These are phyloP conservation scores for Dictyostelium purpureum DNA, from an alignment of 78 protist genomes.

Conservation along the genomic window DNA sequence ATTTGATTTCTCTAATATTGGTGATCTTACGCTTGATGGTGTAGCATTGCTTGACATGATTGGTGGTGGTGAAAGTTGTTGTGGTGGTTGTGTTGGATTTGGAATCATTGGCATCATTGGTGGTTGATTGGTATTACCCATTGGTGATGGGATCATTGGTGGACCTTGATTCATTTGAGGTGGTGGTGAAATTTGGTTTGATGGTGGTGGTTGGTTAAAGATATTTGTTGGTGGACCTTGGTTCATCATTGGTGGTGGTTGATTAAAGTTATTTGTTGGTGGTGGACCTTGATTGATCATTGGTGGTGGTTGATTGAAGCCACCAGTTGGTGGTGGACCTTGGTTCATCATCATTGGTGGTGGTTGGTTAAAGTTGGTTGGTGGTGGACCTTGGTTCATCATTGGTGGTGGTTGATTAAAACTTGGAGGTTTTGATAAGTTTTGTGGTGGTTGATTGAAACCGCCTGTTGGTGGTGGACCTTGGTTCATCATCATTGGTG, in stretches of 20 bases:
- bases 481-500: not conserved
- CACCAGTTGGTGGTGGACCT: not conserved
- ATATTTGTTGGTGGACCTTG: not conserved
- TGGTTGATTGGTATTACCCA: not conserved
- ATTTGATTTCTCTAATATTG: not conserved
- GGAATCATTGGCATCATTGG: not conserved
- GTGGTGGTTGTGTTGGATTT: not conserved
- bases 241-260: not conserved
- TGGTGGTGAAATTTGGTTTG: constrained; percentile 22
- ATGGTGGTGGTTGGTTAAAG: constrained; percentile 1
- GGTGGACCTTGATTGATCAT: not conserved
- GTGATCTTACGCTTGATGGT: constrained; percentile 15
- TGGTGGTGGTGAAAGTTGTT: constrained; percentile 20
- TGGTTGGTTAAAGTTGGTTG: not conserved
- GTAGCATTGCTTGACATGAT: not conserved
- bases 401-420: not conserved
- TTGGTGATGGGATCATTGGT: constrained; percentile 16
- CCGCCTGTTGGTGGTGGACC: not conserved
- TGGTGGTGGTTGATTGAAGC: constrained; percentile 6
- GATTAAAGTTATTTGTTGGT: not conserved
- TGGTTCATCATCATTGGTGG: not conserved
- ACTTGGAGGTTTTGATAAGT: not conserved
- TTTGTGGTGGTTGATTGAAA: not conserved
- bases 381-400: constrained; percentile 5
- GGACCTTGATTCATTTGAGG: constrained; percentile 17